Conservation (phyloP, 2,329 filamentous ascomycete species). For the Apiospora phragmitis region DNA sequence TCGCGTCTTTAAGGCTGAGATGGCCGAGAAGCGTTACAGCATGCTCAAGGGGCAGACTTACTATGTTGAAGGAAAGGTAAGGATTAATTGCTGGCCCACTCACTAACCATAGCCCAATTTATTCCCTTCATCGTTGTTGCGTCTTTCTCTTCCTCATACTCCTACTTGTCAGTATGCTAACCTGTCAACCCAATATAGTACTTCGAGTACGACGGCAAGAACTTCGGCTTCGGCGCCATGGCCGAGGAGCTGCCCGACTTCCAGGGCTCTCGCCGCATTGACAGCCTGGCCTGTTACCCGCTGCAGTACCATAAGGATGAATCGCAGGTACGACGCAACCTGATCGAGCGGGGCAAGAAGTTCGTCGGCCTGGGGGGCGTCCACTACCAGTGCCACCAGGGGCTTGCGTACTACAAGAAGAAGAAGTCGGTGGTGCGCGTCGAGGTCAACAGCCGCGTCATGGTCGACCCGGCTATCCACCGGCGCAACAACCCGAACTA, state of each 20-base stretch:
- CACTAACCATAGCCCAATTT: not conserved
- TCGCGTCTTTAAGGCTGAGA: slow-evolving; percentile 79
- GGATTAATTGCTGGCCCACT: not conserved
- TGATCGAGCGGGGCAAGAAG: slow-evolving; percentile 81
- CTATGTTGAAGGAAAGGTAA: slow-evolving; percentile 65
- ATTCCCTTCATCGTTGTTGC: not conserved
- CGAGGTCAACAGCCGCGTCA: slow-evolving; percentile 82
- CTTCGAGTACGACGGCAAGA: slow-evolving; percentile 85
- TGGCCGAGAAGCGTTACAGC: slow-evolving; percentile 67
- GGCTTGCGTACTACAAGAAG: slow-evolving; percentile 82
- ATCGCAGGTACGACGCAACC: slow-evolving; percentile 59
- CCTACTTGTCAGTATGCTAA: not conserved
- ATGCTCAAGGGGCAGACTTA: slow-evolving; percentile 77
- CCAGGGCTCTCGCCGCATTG: slow-evolving; percentile 81
- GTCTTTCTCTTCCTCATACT: not conserved
- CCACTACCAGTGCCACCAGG: slow-evolving; percentile 80
- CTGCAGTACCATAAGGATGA: slow-evolving; percentile 78
- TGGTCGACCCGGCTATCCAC: slow-evolving; percentile 84
- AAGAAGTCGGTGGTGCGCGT: slow-evolving; percentile 75
- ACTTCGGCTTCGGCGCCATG: slow-evolving; percentile 74
- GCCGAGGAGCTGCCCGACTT: slow-evolving; percentile 71
- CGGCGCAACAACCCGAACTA: slow-evolving; percentile 87
- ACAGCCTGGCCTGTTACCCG: slow-evolving; percentile 74
- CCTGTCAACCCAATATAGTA: slow-evolving; percentile 47
- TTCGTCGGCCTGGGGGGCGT: slow-evolving; percentile 81